These are phyloP conservation scores for Lomentospora prolificans DNA, from an alignment of 2,329 filamentous ascomycete species.

Conservation along the genomic window DNA sequence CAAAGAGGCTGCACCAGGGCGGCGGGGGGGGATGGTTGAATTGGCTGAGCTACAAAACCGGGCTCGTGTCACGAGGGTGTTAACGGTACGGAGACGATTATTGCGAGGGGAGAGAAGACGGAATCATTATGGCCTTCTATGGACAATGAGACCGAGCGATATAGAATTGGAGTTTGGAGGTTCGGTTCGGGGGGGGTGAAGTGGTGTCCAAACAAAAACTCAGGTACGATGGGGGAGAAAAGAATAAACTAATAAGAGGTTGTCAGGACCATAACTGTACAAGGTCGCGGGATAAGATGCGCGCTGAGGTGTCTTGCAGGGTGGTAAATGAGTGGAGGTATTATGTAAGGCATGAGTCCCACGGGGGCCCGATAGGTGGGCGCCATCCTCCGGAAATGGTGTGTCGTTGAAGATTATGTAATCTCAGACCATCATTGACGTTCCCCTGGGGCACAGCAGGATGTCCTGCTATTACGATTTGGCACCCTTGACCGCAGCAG, in stretches of 20 bases:
- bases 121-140: not conserved
- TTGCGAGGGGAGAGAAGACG: conserved; percentile 2
- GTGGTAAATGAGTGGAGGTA: not conserved
- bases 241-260: not conserved
- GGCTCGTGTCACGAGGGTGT: not conserved
- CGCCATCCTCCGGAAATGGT: too few species aligned
- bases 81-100: conserved; percentile 4
- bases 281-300: not conserved
- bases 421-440: too few species aligned
- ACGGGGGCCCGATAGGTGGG: too few species aligned
- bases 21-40: not conserved
- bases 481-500: too few species aligned
- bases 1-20: not conserved
- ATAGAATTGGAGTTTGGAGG: not conserved
- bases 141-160: not conserved
- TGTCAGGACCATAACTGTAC: not conserved
- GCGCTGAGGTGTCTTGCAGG: not conserved
- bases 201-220: not conserved
- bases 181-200: not conserved
- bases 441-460: too few species aligned
- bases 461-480: too few species aligned
- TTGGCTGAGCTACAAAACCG: not conserved
- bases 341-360: not conserved
- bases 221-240: not conserved
- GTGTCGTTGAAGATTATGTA: not conserved